Base-by-base conservation (phyloP, 1,284 basidiomycete species). In the Singerocomus inundabilis region DNA sequence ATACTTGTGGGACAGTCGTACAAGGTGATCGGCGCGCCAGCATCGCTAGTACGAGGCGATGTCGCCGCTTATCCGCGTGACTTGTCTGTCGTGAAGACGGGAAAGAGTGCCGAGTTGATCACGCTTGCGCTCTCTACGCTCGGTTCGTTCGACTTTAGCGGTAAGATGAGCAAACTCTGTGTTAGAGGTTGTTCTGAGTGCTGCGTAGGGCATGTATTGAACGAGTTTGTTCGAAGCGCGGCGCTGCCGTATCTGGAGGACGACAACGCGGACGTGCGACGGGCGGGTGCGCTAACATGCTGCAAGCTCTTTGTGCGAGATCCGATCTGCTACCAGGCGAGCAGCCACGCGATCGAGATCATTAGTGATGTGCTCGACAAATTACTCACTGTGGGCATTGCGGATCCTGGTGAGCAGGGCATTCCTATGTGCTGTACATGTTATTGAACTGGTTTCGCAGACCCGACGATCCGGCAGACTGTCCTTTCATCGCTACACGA, bases 321-420 rank as follows among this genome's bases (percentile, higher is more conserved):
- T 69, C 96, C 96, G 0, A 98, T 99, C 52, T 95, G 93, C 69
- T 93, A 91, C 61, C 95, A 98, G 72, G 89, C 92, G 16, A 97
- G 93, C 72, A 93, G 89, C 63, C 93, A 98, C 68, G 93, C 96
- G 5, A 96, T 98, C 53, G 94, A 98, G 66, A 89, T 99, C 53
- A 96, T 99, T 65, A 95, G 93, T 67, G 97, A 99, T 59, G 95
- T 99, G 16, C 78, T 99, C 37, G 95, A 98, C 69, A 99, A 99
- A 72, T 79, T 99, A 15, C 74, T 99, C 55, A 97, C 93, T 0
- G 93, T 98, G 32, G 97, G 91, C 13, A 97, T 99, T 49, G 96
- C 97, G 16, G 97, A 99, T 75, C 93, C 96, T 53, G 91, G 92
- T 92, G 41, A n/a, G 63, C n/a, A 35, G 4, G 16, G 9, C 7